phyloP scores from a whole-genome alignment of 352 stramenopile genomes.

The Globisporangium perplexum region DNA sequence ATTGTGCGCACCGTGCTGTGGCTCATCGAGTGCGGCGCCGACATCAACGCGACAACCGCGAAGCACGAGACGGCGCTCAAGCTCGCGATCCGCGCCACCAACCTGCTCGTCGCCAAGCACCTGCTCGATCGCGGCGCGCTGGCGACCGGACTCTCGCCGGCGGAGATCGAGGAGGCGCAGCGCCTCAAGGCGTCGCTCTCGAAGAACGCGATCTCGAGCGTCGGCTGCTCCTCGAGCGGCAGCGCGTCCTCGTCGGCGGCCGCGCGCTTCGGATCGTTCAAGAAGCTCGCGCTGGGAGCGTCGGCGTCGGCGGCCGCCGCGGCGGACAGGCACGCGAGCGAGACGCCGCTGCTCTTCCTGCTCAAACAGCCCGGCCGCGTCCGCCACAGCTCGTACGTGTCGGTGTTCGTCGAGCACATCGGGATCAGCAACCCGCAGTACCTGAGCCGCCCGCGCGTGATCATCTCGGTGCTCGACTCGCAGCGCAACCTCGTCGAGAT shows the following conservation, averaged over 20 bases:
- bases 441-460: constrained; percentile 52
- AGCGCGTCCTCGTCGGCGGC: constrained; percentile 3
- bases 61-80: constrained; percentile 51
- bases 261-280: constrained; percentile 16
- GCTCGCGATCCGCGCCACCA: constrained; percentile 40
- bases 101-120: constrained; percentile 47
- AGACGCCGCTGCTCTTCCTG: constrained; percentile 54
- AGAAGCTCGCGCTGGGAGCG: constrained; percentile 6
- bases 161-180: constrained; percentile 38
- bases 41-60: constrained; percentile 48
- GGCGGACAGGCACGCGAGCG: constrained; percentile 15
- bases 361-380: constrained; percentile 70
- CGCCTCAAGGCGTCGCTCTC: constrained; percentile 45
- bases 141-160: constrained; percentile 29
- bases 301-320: constrained; percentile 8
- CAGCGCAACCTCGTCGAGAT: constrained; percentile 66
- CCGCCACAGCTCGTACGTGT: constrained; percentile 77
- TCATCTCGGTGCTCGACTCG: constrained; percentile 67
- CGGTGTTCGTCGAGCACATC: constrained; percentile 73
- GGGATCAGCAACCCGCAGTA: constrained; percentile 44
- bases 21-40: constrained; percentile 69
- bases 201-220: constrained; percentile 58
- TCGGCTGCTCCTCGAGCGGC: constrained; percentile 23
- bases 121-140: constrained; percentile 47
- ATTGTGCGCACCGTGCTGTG: constrained; percentile 60